phyloP scores from a whole-genome alignment of 495 filamentous ascomycete species.

The Darksidea phi region DNA sequence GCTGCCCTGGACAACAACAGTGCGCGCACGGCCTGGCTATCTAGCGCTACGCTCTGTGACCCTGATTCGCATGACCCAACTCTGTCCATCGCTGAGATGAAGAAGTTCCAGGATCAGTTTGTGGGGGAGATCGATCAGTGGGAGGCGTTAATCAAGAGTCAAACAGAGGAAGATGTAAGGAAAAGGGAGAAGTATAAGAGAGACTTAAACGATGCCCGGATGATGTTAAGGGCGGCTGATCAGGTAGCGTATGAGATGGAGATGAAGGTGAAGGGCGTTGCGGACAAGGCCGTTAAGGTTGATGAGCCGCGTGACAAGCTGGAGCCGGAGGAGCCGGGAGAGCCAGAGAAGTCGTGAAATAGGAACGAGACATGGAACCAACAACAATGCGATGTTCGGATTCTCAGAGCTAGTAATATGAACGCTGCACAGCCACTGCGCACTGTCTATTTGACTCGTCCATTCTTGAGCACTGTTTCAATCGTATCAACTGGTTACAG shows the following conservation, averaged over 20 bases:
- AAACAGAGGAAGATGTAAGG: not conserved
- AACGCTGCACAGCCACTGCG: no score
- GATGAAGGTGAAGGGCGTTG: not conserved
- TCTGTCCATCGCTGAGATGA: not conserved
- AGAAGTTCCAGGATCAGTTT: slow-evolving; percentile 1
- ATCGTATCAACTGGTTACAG: no score
- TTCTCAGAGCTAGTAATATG: no score
- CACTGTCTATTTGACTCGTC: no score
- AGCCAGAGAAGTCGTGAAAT: no score
- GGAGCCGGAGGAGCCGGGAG: not conserved
- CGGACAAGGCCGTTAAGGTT: not conserved
- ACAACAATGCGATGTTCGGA: no score
- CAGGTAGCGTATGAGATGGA: not conserved
- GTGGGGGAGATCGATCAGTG: not conserved
- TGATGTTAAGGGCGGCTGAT: not conserved
- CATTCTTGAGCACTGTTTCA: no score
- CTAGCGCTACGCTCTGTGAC: not conserved
- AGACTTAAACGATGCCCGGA: not conserved
- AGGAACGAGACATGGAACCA: no score
- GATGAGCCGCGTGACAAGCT: not conserved
- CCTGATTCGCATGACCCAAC: not conserved
- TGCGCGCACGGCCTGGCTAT: not conserved
- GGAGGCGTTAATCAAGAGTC: not conserved
- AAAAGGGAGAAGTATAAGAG: not conserved
- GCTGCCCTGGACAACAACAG: not conserved